phyloP scores from a whole-genome alignment of 768 basidiomycete genomes.

The Tylopilus subfusipes region DNA sequence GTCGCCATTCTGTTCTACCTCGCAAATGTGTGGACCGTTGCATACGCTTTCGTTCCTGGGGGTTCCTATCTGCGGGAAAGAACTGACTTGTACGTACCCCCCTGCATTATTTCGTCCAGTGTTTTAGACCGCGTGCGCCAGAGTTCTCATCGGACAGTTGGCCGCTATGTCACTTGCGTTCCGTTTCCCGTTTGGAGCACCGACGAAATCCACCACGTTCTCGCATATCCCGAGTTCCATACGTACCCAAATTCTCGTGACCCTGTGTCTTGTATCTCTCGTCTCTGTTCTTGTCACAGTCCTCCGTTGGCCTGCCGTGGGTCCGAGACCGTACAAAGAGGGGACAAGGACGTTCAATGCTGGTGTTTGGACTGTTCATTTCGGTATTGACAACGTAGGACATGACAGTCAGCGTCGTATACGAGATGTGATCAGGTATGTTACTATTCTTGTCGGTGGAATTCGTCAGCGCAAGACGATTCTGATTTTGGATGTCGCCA shows the following conservation, averaged over 20 bases:
- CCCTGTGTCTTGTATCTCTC: conserved; percentile 41
- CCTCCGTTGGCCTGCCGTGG: conserved; percentile 47
- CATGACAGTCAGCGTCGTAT: conserved; percentile 34
- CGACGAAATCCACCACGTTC: not conserved
- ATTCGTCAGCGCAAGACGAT: not conserved
- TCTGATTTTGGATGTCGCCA: conserved; percentile 19
- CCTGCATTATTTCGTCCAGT: not conserved
- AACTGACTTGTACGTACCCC: conserved; percentile 60
- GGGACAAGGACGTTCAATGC: conserved; percentile 69
- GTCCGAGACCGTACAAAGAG: conserved; percentile 57
- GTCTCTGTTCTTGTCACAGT: conserved; percentile 52
- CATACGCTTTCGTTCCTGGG: conserved; percentile 88
- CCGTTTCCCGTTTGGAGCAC: conserved; percentile 32
- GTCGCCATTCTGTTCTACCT: conserved; percentile 62
- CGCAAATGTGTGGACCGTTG: conserved; percentile 77
- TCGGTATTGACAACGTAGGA: conserved; percentile 54
- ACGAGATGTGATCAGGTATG: conserved; percentile 57
- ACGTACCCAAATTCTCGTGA: conserved; percentile 29
- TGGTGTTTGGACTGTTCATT: conserved; percentile 92
- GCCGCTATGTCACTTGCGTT: conserved; percentile 48
- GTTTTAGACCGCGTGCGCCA: conserved; percentile 19
- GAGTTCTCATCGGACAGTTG: conserved; percentile 55
- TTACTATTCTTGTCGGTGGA: conserved; percentile 15
- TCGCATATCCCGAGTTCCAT: conserved; percentile 18
- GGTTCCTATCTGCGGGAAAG: conserved; percentile 72